Percentiles rank a stretch among this genome's conserved stretches.
Conservation (phyloP, 2,329 filamentous ascomycete species). For the Neobulgaria alba region DNA sequence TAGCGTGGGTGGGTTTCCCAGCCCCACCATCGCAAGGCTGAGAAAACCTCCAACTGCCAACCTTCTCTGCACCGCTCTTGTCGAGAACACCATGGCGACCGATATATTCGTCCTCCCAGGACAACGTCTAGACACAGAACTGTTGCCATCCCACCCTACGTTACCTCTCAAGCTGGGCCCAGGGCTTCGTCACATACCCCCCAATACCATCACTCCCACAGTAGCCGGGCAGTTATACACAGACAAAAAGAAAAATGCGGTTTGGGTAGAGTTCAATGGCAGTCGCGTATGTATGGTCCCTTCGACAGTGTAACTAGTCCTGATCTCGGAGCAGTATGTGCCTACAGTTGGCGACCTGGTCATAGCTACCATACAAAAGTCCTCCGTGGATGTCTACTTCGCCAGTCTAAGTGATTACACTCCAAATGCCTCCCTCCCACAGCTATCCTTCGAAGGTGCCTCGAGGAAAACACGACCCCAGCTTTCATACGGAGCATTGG, state of each 20-base stretch:
- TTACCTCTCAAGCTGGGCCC: slow-evolving; percentile 72
- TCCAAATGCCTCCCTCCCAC: slow-evolving; percentile 62
- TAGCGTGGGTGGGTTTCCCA: slow-evolving; percentile 19
- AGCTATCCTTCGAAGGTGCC: slow-evolving; percentile 87
- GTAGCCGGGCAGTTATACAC: slow-evolving; percentile 58
- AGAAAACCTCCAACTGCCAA: slow-evolving; percentile 4
- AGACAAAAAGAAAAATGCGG: slow-evolving; percentile 64
- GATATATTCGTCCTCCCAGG: slow-evolving; percentile 70
- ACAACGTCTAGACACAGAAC: slow-evolving; percentile 57
- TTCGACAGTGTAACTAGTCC: background rate
- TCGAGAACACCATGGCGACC: slow-evolving; percentile 27
- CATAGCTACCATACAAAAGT: slow-evolving; percentile 75
- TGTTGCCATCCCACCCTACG: slow-evolving; percentile 60
- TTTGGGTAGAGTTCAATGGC: slow-evolving; percentile 65
- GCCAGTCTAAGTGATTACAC: slow-evolving; percentile 64
- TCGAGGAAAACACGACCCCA: slow-evolving; percentile 86
- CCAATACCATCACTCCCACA: slow-evolving; percentile 61
- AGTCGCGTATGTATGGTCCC: slow-evolving; percentile 48
- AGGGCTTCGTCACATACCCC: slow-evolving; percentile 73
- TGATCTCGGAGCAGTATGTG: slow-evolving; percentile 52
- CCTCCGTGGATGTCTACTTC: slow-evolving; percentile 68
- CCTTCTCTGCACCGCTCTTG: background rate
- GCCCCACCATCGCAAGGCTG: slow-evolving; percentile 25
- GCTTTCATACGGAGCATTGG: slow-evolving; percentile 64
- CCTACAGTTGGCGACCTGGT: slow-evolving; percentile 78